Base-by-base conservation (phyloP, 441 rosid species). In the Pelargonium cotyledonis region DNA sequence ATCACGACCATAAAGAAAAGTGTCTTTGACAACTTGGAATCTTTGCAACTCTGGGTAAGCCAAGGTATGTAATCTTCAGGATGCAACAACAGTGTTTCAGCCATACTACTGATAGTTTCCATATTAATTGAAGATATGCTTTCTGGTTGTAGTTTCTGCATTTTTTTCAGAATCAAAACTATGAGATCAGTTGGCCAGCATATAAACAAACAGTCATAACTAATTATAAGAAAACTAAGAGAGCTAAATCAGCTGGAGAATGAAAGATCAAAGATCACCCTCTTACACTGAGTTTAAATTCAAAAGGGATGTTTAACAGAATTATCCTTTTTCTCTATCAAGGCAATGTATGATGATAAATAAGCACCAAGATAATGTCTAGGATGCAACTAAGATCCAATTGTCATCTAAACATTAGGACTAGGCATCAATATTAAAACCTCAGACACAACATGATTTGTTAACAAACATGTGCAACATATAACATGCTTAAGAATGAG, bases 1-100 rank as follows among this genome's bases (percentile, higher is more conserved):
- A 91, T 81, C 78, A 93, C 69, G 76, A 89, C 66, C 85, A 91
- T 73, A 80, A 86, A 78, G 78, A 89, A 77, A 57, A 96, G 81
- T 0, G 89, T 87, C 90, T 86, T 89, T 26, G 96, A 88, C 67
- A 82, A 65, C 74, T 76, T 73, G 69, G 70, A 77, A 67, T 84
- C 80, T 62, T 76, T 73, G 82, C 83, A 82, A 73, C 85, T 87
- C 77, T 74, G 72, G 57, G 73, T 74, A 74, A 96, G 77, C 94
- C 92, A 86, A 23, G 85, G 80, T 72, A 86, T 60, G 58, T 72
- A 73, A 44, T 88, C 87, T 76, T 70, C 78, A 66, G 96, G 92
- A 46, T 77, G 69, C 75, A 51, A 62, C 70, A 78, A 72, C 70
- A 93, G 80, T 55, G 75, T 70, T 49, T 85, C 88, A 18, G 89